Base-by-base conservation (phyloP, 2,329 filamentous ascomycete genomes). In the Talaromyces rugulosus region DNA sequence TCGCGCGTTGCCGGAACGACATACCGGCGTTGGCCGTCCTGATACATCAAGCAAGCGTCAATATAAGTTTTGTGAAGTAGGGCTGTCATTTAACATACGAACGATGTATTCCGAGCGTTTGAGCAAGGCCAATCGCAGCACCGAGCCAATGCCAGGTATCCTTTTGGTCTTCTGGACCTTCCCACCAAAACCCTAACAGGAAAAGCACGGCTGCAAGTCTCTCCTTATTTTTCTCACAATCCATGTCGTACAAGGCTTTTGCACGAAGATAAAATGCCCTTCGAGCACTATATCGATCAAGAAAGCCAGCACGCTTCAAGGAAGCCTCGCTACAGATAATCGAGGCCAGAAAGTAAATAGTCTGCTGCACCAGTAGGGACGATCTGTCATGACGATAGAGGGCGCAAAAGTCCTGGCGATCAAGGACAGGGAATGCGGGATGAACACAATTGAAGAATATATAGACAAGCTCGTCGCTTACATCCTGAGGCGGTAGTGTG, bases 181-280 rank as follows among this genome's bases (percentile, higher is more conserved):
- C 64, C 66, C 67, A 68, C 66, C 67, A 69, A 51, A 67, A 66
- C 30, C 62, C 64, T 53, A 69, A 64, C 4, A 69, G 57, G 51
- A 69, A 67, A 30, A 66, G 81, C 9, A 89, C 87, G 75, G 96
- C 91, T 27, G 95, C 90, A 31, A 95, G 83, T 33, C 90, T 84
- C 58, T 95, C 85, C 59, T 90, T 88, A 73, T 96, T 91, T 53
- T 86, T 85, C 75, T 96, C 91, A 75, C 92, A 92, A 74, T 96
- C 91, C 66, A 93, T 92, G 71, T 96, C 91, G 77, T 95, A 95
- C n/a, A 96, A 33, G 3, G 50, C 31, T 33, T 61, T 61, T 14
- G 40, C 40, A 14, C 28, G 56, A 7, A 16, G 31, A 23, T 56
- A 56, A 40, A 56, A 56, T 14, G 28, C 34, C 11, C 18, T n/a